Conservation (phyloP, 225 moss, liverwort and hornwort genomes). For the Pleurozium schreberi region DNA sequence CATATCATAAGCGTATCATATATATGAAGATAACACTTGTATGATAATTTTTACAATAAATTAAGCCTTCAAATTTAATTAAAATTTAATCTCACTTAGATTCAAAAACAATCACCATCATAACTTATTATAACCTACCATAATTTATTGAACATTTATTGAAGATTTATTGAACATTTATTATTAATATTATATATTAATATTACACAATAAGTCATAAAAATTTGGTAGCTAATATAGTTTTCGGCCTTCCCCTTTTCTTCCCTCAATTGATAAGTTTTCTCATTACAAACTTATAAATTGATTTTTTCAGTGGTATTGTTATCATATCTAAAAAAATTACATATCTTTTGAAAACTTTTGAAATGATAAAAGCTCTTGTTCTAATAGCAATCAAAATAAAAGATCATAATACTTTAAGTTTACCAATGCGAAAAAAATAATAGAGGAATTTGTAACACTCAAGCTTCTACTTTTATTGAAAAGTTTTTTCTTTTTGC, state of each 20-base stretch:
- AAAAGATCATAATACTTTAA: neutral
- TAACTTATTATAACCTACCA: neutral
- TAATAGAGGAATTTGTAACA: fast-evolving
- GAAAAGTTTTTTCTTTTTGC: neutral
- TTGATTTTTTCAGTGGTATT: neutral
- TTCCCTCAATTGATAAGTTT: fast-evolving
- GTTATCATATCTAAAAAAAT: neutral
- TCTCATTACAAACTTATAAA: neutral
- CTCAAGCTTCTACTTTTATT: too few relatives aligned
- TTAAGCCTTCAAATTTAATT: neutral
- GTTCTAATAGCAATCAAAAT: neutral
- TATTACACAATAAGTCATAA: neutral
- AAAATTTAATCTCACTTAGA: neutral
- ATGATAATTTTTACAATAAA: neutral
- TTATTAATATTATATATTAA: neutral
- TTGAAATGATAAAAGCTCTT: neutral
- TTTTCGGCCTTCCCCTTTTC: fast-evolving
- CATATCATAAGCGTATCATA: fast-evolving
- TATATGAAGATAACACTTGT: neutral
- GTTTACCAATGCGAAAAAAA: neutral
- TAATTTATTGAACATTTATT: neutral
- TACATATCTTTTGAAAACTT: neutral
- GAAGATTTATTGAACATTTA: neutral
- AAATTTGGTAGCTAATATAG: neutral
- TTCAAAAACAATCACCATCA: fast-evolving